Conservation (phyloP, 1,284 basidiomycete species). For the Pulveroboletus sp. region DNA sequence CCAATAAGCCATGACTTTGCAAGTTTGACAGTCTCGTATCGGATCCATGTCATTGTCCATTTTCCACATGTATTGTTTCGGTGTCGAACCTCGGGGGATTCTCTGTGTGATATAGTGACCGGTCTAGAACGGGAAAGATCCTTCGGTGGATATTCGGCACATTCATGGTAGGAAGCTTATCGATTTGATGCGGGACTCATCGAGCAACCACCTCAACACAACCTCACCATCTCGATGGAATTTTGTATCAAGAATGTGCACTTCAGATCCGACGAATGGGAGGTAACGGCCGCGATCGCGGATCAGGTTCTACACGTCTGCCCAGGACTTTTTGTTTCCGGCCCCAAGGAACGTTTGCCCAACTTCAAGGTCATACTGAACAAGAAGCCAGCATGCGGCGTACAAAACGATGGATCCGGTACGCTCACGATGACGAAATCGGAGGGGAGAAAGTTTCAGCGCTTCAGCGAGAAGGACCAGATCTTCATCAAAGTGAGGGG, state of each 20-base stretch:
- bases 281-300: constrained; percentile 57
- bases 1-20: too few species aligned
- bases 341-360: constrained; percentile 40
- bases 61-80: not conserved
- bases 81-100: not conserved
- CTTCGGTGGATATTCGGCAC: not conserved
- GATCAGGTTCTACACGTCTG: constrained; percentile 51
- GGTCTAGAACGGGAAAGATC: constrained; percentile 1
- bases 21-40: not conserved
- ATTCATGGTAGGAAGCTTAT: constrained; percentile 4
- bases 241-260: constrained; percentile 52
- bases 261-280: constrained; percentile 50
- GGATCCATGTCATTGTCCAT: not conserved
- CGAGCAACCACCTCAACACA: not conserved
- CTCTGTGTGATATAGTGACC: not conserved
- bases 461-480: constrained; percentile 43
- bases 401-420: constrained; percentile 60
- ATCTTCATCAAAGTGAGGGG: constrained; percentile 40
- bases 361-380: constrained; percentile 63
- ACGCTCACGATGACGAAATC: constrained; percentile 44
- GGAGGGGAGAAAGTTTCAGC: constrained; percentile 50
- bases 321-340: constrained; percentile 40
- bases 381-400: constrained; percentile 45
- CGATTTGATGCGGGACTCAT: constrained; percentile 1
- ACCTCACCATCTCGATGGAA: constrained; percentile 43